These are phyloP conservation scores for Penicillium sp. DNA, from an alignment of 2,329 filamentous ascomycete species.

Conservation along the genomic window DNA sequence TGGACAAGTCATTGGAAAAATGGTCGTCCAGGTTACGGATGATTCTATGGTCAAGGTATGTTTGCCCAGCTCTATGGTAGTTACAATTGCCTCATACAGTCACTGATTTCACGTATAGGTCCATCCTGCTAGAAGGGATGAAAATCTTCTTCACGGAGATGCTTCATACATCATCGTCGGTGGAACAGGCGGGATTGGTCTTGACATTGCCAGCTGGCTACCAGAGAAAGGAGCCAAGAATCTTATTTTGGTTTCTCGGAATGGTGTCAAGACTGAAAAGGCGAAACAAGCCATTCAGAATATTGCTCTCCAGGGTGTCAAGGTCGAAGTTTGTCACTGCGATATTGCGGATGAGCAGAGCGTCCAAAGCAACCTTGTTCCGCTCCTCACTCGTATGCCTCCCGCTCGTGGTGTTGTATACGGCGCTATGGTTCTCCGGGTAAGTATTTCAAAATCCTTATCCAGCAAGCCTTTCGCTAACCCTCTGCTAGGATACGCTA, in stretches of 20 bases:
- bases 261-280: constrained; percentile 26
- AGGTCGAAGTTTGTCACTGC: constrained; percentile 32
- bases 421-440: constrained; percentile 47
- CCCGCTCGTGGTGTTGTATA: constrained; percentile 48
- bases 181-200: constrained; percentile 59
- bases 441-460: constrained; percentile 4
- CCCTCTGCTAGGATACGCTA: constrained; percentile 17
- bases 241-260: constrained; percentile 55
- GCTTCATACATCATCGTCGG: constrained; percentile 58
- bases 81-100: rapidly evolving
- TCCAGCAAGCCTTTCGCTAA: constrained; percentile 1
- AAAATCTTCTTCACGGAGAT: constrained; percentile 18
- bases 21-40: constrained; percentile 22
- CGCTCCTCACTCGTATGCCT: constrained; percentile 31
- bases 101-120: constrained; percentile 14
- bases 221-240: constrained; percentile 52
- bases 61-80: neutral
- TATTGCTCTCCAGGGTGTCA: constrained; percentile 18
- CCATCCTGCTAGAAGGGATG: constrained; percentile 21
- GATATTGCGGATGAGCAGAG: constrained; percentile 30
- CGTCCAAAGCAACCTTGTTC: constrained; percentile 16
- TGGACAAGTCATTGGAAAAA: constrained; percentile 28
- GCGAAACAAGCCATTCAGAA: constrained; percentile 15
- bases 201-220: constrained; percentile 53
- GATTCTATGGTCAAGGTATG: constrained; percentile 26